Base-by-base conservation (phyloP, 305 asterid genomes). In the Fraxinus latifolia region DNA sequence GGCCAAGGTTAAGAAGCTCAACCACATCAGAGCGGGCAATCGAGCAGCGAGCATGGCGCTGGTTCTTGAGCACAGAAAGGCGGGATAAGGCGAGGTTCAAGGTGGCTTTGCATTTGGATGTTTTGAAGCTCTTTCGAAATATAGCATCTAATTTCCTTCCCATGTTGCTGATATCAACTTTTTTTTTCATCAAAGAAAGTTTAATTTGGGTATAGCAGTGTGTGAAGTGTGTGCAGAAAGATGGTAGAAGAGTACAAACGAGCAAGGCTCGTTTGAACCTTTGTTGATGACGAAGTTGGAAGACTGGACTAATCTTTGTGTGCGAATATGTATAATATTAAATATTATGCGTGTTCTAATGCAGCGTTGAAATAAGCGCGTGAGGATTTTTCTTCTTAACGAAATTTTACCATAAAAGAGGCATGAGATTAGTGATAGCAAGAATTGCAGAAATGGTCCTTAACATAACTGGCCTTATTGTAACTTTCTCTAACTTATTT, bases 11-110 rank as follows among this genome's bases (percentile, higher is more conserved):
- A 36, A 96, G 95, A 55, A 94, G 84, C 81, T 92, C 88, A 29
- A 92, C 86, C 2, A 93, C 95, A 76, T 96, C 99, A 25, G 97
- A 88, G 2, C 89, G 88, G 1, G 95, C 93, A 3, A 91, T 9
- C 7, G 95, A 85, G 67, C 86, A 86, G 14, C 98, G 88, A 3
- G 91, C 92, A 76, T 83, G 94, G 34, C 94, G 97, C 91, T 90
- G 97, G 83, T 90, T 91, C 85, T 87, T 94, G 80, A 96, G 89
- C 77, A 93, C 91, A 19, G 90, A 78, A 36, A 93, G 74, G 68
- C 99, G 90, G 12, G 94, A 85, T 47, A 91, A 33, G 65, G 95
- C 98, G 44, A 91, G 88, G 21, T 89, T 86, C 50, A 76, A 82
- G 11, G 89, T 90, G 82, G 92, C 87, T 77, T 85, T 92, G 74